A percentile compares a stretch with the other conserved stretches of the same genome.
These are phyloP conservation scores for Penicillium desertorum DNA, from an alignment of 495 filamentous ascomycete genomes.

Conservation along the genomic window DNA sequence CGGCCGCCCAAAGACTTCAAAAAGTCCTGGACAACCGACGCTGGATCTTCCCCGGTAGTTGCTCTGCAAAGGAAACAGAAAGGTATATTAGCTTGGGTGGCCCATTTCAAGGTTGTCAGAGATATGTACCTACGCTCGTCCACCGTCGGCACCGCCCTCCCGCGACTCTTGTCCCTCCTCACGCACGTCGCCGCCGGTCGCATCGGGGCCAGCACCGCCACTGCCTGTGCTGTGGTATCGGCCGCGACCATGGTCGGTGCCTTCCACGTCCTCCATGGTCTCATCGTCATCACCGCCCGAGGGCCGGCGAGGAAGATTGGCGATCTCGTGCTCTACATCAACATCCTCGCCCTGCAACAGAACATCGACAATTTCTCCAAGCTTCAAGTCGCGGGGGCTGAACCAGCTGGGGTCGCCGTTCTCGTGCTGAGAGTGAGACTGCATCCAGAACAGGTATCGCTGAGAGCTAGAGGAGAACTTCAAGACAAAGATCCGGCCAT, in stretches of 20 bases:
- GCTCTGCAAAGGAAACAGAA: slow-evolving; percentile 32
- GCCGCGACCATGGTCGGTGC: slow-evolving; percentile 53
- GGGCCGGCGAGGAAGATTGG: slow-evolving; percentile 52
- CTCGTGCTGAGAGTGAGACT: slow-evolving; percentile 78
- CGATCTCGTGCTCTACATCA: slow-evolving; percentile 74
- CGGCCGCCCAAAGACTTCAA: slow-evolving; percentile 75
- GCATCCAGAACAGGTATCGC: slow-evolving; percentile 93
- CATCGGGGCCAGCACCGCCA: slow-evolving; percentile 79
- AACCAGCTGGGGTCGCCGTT: slow-evolving; percentile 73
- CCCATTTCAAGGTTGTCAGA: slow-evolving; percentile 25
- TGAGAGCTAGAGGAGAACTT: slow-evolving; percentile 93
- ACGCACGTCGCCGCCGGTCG: slow-evolving; percentile 84
- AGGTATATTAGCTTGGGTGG: slow-evolving; percentile 7
- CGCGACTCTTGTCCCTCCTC: slow-evolving; percentile 84
- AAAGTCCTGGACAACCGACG: slow-evolving; percentile 76
- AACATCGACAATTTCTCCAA: slow-evolving; percentile 80
- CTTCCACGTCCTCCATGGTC: slow-evolving; percentile 82
- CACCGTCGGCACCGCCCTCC: slow-evolving; percentile 93
- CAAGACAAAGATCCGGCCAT: slow-evolving; percentile 87
- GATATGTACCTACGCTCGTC: slow-evolving; percentile 93
- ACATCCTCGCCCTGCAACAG: slow-evolving; percentile 89
- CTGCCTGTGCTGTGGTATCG: slow-evolving; percentile 59
- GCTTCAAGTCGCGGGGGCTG: slow-evolving; percentile 74
- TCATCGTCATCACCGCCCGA: slow-evolving; percentile 59
- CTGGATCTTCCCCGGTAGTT: slow-evolving; percentile 53